Evolutionary conservation across 2,329 filamentous ascomycete genomes (phyloP).

Genomic region (Huntiella savannae): DNA sequence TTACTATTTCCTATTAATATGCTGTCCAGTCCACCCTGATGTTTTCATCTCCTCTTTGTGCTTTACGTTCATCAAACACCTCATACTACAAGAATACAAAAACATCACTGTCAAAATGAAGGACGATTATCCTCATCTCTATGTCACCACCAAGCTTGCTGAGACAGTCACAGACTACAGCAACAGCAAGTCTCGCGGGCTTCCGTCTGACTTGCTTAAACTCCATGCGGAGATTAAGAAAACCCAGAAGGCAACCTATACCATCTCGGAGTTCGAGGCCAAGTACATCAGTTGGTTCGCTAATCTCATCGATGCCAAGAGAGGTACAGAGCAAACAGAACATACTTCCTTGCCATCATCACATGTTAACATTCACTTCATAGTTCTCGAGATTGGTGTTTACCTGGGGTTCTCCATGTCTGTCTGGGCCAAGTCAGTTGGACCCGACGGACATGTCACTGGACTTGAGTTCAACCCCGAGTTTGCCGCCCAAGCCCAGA

Average conservation of each 20-base stretch:
- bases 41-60: neutral
- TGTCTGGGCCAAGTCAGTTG: slow-evolving; percentile 15
- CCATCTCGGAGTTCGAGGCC: slow-evolving; percentile 11
- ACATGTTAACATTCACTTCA: neutral
- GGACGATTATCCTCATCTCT: slow-evolving; percentile 8
- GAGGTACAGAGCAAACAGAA: slow-evolving; percentile 2
- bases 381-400: slow-evolving; percentile 18
- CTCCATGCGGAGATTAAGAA: slow-evolving; percentile 8
- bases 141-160: slow-evolving; percentile 10
- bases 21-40: neutral
- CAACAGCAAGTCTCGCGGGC: slow-evolving; percentile 5
- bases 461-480: slow-evolving; percentile 6
- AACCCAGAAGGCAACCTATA: slow-evolving; percentile 7
- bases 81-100: neutral
- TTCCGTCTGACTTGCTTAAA: neutral
- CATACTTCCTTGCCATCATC: neutral
- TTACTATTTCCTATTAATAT: neutral
- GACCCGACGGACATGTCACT: slow-evolving; percentile 15
- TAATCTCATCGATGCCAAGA: slow-evolving; percentile 2
- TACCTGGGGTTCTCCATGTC: slow-evolving; percentile 16
- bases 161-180: slow-evolving; percentile 10
- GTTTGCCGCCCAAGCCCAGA: neutral
- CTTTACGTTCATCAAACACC: neutral
- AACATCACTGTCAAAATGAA: slow-evolving; percentile 6
- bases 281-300: slow-evolving; percentile 10